phyloP scores from a whole-genome alignment of 805 yeast genomes.

The Wickerhamiella cacticola region DNA sequence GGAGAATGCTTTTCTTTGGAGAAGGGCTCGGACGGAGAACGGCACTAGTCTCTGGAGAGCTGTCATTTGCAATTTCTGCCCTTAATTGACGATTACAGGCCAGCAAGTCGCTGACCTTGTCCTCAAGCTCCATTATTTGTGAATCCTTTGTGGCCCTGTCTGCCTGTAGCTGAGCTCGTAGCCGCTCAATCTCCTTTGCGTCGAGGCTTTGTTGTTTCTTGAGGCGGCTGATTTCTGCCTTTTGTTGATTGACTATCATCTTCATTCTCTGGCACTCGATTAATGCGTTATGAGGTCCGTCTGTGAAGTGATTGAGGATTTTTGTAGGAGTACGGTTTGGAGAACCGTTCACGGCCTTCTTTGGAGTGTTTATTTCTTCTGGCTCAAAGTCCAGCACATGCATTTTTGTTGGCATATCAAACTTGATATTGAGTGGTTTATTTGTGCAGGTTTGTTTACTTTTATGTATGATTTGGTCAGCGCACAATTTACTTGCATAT shows the following conservation, averaged over 20 bases:
- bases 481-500: constrained; percentile 4
- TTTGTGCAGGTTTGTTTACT: constrained; percentile 6
- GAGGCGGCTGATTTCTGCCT: not conserved
- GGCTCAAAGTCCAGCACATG: constrained; percentile 1
- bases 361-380: not conserved
- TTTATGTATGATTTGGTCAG: constrained; percentile 1
- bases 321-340: not conserved
- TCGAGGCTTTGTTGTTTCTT: not conserved
- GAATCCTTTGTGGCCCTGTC: not conserved
- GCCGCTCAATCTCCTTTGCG: not conserved
- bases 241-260: constrained; percentile 6
- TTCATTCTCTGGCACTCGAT: constrained; percentile 7
- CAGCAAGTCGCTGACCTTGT: not conserved
- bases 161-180: not conserved
- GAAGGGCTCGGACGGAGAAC: not conserved
- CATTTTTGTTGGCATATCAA: not conserved
- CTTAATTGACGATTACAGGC: constrained; percentile 1
- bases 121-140: not conserved
- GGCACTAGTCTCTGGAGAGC: not conserved
- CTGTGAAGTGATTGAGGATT: constrained; percentile 1
- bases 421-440: not conserved
- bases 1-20: not conserved
- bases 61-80: not conserved
- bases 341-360: not conserved
- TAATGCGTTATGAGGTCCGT: not conserved